phyloP scores from a whole-genome alignment of 2,329 filamentous ascomycete genomes.

The Xylaria digitata region DNA sequence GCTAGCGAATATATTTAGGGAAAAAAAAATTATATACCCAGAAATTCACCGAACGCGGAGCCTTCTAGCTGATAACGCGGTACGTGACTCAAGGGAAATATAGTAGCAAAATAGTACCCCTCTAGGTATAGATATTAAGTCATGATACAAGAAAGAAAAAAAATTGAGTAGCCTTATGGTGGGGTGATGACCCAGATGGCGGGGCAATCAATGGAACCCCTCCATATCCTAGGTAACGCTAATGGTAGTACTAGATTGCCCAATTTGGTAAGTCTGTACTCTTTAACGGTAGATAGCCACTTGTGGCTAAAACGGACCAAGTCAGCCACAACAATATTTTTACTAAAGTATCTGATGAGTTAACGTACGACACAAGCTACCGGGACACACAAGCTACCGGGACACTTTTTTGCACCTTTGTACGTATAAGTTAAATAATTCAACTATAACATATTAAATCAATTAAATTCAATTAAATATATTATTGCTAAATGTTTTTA shows the following conservation, averaged over 20 bases:
- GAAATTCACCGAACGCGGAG: slow-evolving; percentile 23
- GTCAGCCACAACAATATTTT: neutral
- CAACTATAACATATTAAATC: too few relatives aligned
- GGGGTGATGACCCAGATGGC: slow-evolving; percentile 33
- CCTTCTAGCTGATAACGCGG: slow-evolving; percentile 1
- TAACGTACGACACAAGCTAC: too few relatives aligned
- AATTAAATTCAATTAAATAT: too few relatives aligned
- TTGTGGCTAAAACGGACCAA: neutral
- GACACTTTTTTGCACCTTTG: too few relatives aligned
- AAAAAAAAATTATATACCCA: slow-evolving; percentile 15
- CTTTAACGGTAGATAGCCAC: neutral
- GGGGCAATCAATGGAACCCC: slow-evolving; percentile 31
- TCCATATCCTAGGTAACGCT: slow-evolving; percentile 14
- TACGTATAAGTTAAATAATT: too few relatives aligned
- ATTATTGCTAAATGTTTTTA: too few relatives aligned
- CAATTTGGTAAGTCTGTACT: neutral
- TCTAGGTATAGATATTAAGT: slow-evolving; percentile 13
- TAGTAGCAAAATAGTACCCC: slow-evolving; percentile 3
- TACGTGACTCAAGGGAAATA: slow-evolving; percentile 4
- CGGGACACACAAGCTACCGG: too few relatives aligned
- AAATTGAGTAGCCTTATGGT: slow-evolving; percentile 20
- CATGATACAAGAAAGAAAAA: slow-evolving; percentile 25
- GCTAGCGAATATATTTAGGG: neutral
- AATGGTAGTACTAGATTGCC: slow-evolving; percentile 1
- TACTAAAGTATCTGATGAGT: too few relatives aligned